Evolutionary conservation across 1,139 yeast genomes (phyloP).

Genomic region (Kazachstania sp.): DNA sequence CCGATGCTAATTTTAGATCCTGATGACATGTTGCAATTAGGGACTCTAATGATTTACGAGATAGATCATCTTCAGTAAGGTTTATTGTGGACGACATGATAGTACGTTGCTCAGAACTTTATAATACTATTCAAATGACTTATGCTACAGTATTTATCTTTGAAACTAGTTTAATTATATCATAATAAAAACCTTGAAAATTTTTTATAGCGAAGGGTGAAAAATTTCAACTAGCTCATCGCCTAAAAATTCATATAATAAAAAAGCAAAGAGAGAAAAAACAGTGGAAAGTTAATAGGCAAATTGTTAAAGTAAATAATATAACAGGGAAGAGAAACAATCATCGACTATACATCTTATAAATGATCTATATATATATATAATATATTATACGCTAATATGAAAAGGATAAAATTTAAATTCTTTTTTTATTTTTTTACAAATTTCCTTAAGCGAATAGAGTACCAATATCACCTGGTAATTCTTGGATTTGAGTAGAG

Average conservation of each 20-base stretch:
- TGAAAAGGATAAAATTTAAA: too few species aligned
- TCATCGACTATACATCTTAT: conserved; percentile 5
- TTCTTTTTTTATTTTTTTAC: too few species aligned
- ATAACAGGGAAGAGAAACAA: conserved; percentile 4
- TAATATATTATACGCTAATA: not conserved
- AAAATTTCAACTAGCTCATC: too few species aligned
- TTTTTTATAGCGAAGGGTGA: too few species aligned
- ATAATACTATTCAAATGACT: not conserved
- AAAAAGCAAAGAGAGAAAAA: too few species aligned
- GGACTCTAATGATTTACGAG: conserved; percentile 20
- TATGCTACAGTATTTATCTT: too few species aligned
- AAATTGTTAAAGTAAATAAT: conserved; percentile 1
- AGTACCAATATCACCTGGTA: conserved; percentile 90
- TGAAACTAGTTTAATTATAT: too few species aligned
- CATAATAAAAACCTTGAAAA: too few species aligned
- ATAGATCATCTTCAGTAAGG: conserved; percentile 7
- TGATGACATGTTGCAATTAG: conserved; percentile 18
- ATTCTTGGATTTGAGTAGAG: conserved; percentile 96
- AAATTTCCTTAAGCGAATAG: conserved; percentile 39
- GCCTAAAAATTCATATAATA: not conserved
- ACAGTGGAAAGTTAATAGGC: not conserved
- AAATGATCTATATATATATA: conserved; percentile 2
- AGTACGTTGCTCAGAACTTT: not conserved
- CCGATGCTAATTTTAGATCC: conserved; percentile 20
- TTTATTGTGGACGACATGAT: conserved; percentile 2